These are phyloP conservation scores for Wickerhamiella dianesei DNA, from an alignment of 805 yeast species.

Conservation along the genomic window DNA sequence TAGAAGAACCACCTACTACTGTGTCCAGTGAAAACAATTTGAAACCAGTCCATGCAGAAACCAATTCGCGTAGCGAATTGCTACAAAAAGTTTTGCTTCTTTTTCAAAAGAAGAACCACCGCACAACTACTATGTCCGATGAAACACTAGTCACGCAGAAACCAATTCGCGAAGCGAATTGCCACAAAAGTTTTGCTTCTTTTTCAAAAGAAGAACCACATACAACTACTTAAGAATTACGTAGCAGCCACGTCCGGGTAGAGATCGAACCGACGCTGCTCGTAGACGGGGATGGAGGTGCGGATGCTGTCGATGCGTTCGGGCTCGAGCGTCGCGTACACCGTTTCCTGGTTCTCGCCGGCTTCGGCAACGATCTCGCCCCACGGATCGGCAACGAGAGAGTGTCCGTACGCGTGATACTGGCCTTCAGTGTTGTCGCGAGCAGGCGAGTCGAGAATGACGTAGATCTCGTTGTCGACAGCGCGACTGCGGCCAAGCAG, in stretches of 20 bases:
- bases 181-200: too few species aligned
- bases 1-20: too few species aligned
- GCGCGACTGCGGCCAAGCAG: slow-evolving; percentile 73
- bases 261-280: slow-evolving; percentile 61
- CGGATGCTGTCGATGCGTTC: slow-evolving; percentile 44
- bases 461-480: slow-evolving; percentile 74
- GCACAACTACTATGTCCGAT: too few species aligned
- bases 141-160: too few species aligned
- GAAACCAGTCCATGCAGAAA: too few species aligned
- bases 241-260: slow-evolving; percentile 31
- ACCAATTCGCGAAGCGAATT: too few species aligned
- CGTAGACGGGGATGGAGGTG: slow-evolving; percentile 50
- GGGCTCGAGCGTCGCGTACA: slow-evolving; percentile 62
- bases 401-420: slow-evolving; percentile 73
- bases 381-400: slow-evolving; percentile 80
- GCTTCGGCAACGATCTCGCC: slow-evolving; percentile 68
- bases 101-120: too few species aligned
- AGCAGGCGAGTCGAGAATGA: slow-evolving; percentile 57
- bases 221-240: too few species aligned
- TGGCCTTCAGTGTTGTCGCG: slow-evolving; percentile 67
- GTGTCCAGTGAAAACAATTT: neutral
- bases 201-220: too few species aligned
- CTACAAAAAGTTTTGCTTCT: too few species aligned
- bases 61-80: too few species aligned
- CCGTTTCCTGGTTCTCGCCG: slow-evolving; percentile 62